Conservation (phyloP, 257 asterid genomes). For the Ilex asprella region DNA sequence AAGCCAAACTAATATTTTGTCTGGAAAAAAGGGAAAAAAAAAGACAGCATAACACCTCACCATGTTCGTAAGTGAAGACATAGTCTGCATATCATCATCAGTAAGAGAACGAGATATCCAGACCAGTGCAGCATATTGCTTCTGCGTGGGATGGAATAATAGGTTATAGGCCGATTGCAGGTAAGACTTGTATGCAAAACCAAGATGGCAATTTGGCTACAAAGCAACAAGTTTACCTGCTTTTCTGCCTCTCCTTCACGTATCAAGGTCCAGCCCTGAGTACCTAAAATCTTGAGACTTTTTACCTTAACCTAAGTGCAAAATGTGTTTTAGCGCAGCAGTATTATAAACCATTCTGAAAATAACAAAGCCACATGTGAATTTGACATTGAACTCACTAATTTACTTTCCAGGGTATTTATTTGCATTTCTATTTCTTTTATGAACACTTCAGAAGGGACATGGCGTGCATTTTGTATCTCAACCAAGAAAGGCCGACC, state of each 20-base stretch:
- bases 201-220: neutral
- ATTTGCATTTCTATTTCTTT: slow-evolving; percentile 71
- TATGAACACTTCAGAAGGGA: slow-evolving; percentile 56
- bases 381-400: slow-evolving; percentile 34
- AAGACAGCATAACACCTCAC: slow-evolving; percentile 22
- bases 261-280: slow-evolving; percentile 87
- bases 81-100: slow-evolving; percentile 39
- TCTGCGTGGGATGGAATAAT: slow-evolving; percentile 37
- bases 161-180: slow-evolving; percentile 2
- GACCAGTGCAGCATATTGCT: slow-evolving; percentile 85
- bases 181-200: slow-evolving; percentile 10
- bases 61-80: slow-evolving; percentile 56
- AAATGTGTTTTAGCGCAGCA: slow-evolving; percentile 7
- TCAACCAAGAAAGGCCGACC: slow-evolving; percentile 96
- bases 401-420: slow-evolving; percentile 57
- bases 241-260: slow-evolving; percentile 99
- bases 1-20: neutral
- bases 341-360: slow-evolving; percentile 12
- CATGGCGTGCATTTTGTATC: slow-evolving; percentile 70
- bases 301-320: slow-evolving; percentile 62
- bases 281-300: slow-evolving; percentile 67
- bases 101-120: slow-evolving; percentile 77
- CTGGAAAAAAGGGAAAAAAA: neutral
- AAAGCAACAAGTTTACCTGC: slow-evolving; percentile 46
- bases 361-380: slow-evolving; percentile 10